A percentile compares a stretch with the other conserved stretches of the same genome.
Evolutionary conservation across 306 rosid genomes (phyloP).

Genomic region (Luffa acutangula): DNA sequence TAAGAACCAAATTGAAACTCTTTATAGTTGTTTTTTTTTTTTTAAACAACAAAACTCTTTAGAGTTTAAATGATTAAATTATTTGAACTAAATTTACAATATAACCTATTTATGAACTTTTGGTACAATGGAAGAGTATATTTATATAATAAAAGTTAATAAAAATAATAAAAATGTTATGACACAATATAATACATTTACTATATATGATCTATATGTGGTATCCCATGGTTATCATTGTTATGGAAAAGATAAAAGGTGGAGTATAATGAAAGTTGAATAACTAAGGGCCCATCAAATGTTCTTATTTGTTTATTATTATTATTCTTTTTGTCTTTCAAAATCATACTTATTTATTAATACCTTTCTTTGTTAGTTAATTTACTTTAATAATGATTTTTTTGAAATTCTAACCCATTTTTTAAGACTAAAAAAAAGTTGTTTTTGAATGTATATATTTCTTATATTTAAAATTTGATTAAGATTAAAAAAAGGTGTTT

Average conservation of each 20-base stretch:
- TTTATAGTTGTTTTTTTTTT: no score
- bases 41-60: no score
- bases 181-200: not conserved
- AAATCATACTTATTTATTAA: not conserved
- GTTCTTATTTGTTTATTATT: not conserved
- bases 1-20: no score
- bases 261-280: not conserved
- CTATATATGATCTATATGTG: not conserved
- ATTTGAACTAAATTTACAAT: no score
- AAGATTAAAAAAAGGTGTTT: not conserved
- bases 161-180: not conserved
- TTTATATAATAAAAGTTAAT: no score
- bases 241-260: not conserved
- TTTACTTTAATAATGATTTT: not conserved
- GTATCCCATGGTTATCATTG: not conserved
- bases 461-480: not conserved
- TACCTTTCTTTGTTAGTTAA: not conserved
- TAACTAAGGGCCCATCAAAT: not conserved
- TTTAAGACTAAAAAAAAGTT: not conserved
- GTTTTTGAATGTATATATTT: not conserved
- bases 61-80: no score
- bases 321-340: not conserved
- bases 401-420: not conserved
- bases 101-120: no score
- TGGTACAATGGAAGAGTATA: no score